phyloP scores from a whole-genome alignment of 306 rosid species.

The Hippophae gyantsensis region DNA sequence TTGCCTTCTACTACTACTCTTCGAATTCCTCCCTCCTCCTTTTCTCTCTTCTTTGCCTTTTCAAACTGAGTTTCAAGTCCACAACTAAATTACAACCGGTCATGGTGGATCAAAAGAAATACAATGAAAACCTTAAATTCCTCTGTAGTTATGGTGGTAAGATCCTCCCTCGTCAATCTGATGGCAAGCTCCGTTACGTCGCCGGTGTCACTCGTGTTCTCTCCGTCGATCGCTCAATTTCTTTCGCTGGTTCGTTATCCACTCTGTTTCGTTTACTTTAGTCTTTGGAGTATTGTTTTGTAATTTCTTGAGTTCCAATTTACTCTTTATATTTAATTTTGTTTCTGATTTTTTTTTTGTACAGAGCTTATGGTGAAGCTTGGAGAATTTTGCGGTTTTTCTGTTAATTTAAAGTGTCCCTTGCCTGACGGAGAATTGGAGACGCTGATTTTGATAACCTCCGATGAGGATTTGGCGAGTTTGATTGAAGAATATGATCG shows the following conservation, averaged over 20 bases:
- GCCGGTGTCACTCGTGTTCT: conserved; percentile 85
- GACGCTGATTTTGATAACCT: conserved; percentile 59
- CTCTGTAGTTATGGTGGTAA: conserved; percentile 88
- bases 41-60: neutral
- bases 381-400: conserved; percentile 54
- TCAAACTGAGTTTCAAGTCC: neutral
- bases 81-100: neutral
- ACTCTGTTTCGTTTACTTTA: neutral
- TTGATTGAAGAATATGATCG: conserved; percentile 60
- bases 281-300: neutral
- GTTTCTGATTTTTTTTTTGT: neutral
- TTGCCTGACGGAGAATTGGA: conserved; percentile 79
- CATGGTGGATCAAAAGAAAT: conserved; percentile 23
- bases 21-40: neutral
- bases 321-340: too few relatives aligned
- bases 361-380: conserved; percentile 69
- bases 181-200: conserved; percentile 67
- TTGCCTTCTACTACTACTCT: neutral
- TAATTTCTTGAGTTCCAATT: neutral
- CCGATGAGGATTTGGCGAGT: conserved; percentile 62
- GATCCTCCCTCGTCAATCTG: conserved; percentile 62
- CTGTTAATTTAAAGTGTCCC: conserved; percentile 47
- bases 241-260: conserved; percentile 46
- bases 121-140: conserved; percentile 34
- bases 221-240: conserved; percentile 41